Conservation (phyloP, 306 rosid species). For the Cercis canadensis region DNA sequence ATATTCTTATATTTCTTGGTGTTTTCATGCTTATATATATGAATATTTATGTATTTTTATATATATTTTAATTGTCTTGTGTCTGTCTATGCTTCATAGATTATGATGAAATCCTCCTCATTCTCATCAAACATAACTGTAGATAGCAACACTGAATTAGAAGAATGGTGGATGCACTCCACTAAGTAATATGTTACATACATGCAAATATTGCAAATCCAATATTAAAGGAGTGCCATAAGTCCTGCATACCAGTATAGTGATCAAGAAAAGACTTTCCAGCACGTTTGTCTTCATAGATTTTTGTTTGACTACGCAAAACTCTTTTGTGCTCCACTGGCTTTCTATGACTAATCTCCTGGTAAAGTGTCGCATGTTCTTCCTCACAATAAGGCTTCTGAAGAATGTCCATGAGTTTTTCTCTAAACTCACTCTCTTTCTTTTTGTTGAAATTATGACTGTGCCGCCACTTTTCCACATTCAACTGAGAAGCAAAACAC, state of each 20-base stretch:
- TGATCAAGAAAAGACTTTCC: slow-evolving; percentile 39
- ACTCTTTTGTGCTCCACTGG: slow-evolving; percentile 37
- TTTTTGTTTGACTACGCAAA: slow-evolving; percentile 27
- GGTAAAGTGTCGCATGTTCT: slow-evolving; percentile 34
- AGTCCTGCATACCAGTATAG: slow-evolving; percentile 40
- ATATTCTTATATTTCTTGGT: too few relatives aligned
- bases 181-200: too few relatives aligned
- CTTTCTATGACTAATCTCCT: slow-evolving; percentile 18
- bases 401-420: slow-evolving; percentile 38
- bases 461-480: slow-evolving; percentile 19
- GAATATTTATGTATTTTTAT: too few relatives aligned
- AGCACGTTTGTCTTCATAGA: slow-evolving; percentile 11
- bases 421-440: slow-evolving; percentile 14
- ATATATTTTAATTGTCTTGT: too few relatives aligned
- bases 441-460: slow-evolving; percentile 3
- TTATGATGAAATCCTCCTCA: too few relatives aligned
- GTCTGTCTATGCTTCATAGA: too few relatives aligned
- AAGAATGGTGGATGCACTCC: not conserved
- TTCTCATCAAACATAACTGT: too few relatives aligned
- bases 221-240: slow-evolving; percentile 7
- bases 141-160: too few relatives aligned
- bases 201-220: not conserved
- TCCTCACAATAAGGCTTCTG: slow-evolving; percentile 41
- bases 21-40: too few relatives aligned
- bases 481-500: slow-evolving; percentile 32